phyloP scores from a whole-genome alignment of 352 stramenopile species.

The Achlya hypogyna region DNA sequence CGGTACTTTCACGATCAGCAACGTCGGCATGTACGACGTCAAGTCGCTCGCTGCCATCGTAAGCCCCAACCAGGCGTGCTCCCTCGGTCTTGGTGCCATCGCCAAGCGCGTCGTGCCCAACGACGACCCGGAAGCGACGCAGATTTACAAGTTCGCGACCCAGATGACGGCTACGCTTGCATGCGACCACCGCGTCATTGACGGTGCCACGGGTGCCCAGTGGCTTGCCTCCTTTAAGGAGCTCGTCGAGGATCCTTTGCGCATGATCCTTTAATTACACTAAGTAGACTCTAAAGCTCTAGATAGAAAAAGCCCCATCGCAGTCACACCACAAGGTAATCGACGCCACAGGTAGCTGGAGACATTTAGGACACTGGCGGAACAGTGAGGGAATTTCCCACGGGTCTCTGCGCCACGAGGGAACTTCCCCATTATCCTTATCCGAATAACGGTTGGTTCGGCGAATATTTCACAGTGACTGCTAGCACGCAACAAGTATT shows the following conservation, averaged over 20 bases:
- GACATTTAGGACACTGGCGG: no score
- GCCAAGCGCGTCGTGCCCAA: conserved; percentile 93
- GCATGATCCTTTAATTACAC: conserved; percentile 90
- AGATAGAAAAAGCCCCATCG: no score
- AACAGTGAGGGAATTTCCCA: not conserved
- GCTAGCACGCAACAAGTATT: no score
- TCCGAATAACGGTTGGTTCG: not conserved
- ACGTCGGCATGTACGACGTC: conserved; percentile 96
- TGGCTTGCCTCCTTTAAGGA: conserved; percentile 95
- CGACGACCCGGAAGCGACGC: conserved; percentile 63
- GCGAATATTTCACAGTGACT: no score
- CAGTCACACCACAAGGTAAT: no score
- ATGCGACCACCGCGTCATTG: conserved; percentile 96
- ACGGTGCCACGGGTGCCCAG: conserved; percentile 93
- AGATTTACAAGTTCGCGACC: conserved; percentile 86
- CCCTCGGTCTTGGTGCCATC: conserved; percentile 90
- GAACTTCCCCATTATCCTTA: not conserved
- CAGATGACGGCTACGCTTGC: conserved; percentile 94
- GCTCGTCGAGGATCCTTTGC: conserved; percentile 94
- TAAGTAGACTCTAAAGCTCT: conserved; percentile 1
- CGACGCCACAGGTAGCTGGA: no score
- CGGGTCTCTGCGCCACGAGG: not conserved
- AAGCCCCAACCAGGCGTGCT: conserved; percentile 84
- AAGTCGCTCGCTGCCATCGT: conserved; percentile 93
- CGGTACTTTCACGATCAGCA: conserved; percentile 95